Base-by-base conservation (phyloP, 768 basidiomycete species). In the Leccinum broughii region DNA sequence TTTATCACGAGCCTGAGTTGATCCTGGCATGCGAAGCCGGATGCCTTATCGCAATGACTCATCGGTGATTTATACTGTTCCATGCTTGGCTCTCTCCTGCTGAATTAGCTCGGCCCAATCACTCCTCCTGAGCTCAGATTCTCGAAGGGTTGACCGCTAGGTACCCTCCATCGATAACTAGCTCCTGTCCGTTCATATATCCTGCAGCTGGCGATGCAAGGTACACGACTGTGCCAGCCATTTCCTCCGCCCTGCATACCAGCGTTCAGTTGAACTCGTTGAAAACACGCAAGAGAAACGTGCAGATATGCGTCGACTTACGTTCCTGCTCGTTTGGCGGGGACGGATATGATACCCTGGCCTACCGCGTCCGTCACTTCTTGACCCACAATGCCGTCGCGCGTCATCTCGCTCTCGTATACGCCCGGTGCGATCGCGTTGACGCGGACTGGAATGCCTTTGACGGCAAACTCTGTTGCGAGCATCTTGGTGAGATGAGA, bases 171-270 rank as follows among this genome's bases (percentile, higher is more conserved):
- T 93, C 91, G 37, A 92, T 81, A 17, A 85, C 75, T 49, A 93
- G 80, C 69, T 92, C 88, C 68, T 92, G 90, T 14, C 91, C 91
- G 62, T 88, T 89, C 62, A 82, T 84, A 69, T 90, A 93, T 28
- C 79, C 84, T 35, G 89, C 90, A 3, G 89, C 88, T 11, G 77
- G 82, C 10, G 90, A 90, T 7, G 83, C 87, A 6, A 93, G 81
- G 70, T 90, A 92, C 6, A 93, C 80, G 0, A 77, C 90, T 9
- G 90, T 89, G 8, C 88, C 91, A 9, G 88, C 90, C 76, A 92
- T 86, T 68, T 93, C 92, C 61, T 82, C 78, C 1, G 81, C 84
- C 48, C 90, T 92, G 55, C 13, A 39, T 34, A 54, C 15, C 50
- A 55, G 28, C 15, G 22, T 61, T 61, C 22, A 59, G n/a, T 20